These are phyloP conservation scores for Kurtzmaniella fragi DNA, from an alignment of 805 yeast species.

Conservation along the genomic window DNA sequence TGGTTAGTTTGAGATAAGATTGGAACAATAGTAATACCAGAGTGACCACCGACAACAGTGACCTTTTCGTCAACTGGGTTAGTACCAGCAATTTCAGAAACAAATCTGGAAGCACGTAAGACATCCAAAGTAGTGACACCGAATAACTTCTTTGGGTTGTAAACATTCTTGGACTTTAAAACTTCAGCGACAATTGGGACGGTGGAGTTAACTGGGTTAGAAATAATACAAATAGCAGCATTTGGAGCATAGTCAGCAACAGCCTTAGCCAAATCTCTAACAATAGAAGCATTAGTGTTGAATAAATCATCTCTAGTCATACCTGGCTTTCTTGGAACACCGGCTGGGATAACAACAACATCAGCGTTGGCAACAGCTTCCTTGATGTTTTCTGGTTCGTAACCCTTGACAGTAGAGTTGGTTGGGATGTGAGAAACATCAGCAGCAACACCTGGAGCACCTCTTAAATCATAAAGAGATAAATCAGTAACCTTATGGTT, in stretches of 20 bases:
- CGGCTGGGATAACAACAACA: slow-evolving; percentile 91
- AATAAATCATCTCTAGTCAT: slow-evolving; percentile 97
- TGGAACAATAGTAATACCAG: slow-evolving; percentile 95
- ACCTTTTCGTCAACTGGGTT: slow-evolving; percentile 76
- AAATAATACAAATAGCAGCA: slow-evolving; percentile 76
- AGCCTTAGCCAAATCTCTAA: slow-evolving; percentile 85
- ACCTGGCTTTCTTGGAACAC: slow-evolving; percentile 98
- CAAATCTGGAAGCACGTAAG: slow-evolving; percentile 84
- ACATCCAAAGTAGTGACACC: slow-evolving; percentile 96
- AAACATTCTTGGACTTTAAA: slow-evolving; percentile 76
- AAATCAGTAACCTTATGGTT: slow-evolving; percentile 84
- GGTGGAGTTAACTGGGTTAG: slow-evolving; percentile 96
- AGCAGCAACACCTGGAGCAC: slow-evolving; percentile 96
- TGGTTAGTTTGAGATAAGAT: slow-evolving; percentile 80
- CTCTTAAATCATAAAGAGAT: slow-evolving; percentile 82
- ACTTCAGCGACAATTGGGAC: slow-evolving; percentile 96
- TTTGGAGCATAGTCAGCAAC: slow-evolving; percentile 79
- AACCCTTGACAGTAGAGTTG: slow-evolving; percentile 83
- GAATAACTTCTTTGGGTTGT: slow-evolving; percentile 86
- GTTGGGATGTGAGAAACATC: slow-evolving; percentile 93
- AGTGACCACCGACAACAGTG: slow-evolving; percentile 95
- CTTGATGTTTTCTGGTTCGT: slow-evolving; percentile 71
- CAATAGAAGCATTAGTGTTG: slow-evolving; percentile 94
- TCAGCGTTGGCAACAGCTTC: slow-evolving; percentile 75
- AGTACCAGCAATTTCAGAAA: slow-evolving; percentile 60